Evolutionary conservation across 2,329 filamentous ascomycete genomes (phyloP).

Genomic region (Xylaria sp.): DNA sequence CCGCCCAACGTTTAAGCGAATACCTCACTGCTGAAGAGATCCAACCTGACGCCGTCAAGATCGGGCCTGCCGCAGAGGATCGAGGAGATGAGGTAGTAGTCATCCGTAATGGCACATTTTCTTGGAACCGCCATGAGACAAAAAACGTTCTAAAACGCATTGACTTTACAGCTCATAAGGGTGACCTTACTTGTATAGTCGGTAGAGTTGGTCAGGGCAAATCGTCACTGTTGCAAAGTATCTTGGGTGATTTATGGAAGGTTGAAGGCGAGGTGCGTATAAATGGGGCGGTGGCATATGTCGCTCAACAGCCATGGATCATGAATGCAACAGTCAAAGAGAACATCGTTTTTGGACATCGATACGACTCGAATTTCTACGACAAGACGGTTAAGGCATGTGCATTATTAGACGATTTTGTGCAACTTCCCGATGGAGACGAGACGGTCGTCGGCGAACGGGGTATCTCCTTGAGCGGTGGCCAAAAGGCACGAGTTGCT

Average conservation of each 20-base stretch:
- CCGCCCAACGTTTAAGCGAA: slow-evolving; percentile 83
- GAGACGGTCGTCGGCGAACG: slow-evolving; percentile 97
- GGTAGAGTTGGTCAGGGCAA: slow-evolving; percentile 96
- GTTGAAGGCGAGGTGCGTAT: slow-evolving; percentile 84
- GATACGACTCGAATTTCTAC: slow-evolving; percentile 94
- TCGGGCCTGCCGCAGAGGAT: slow-evolving; percentile 76
- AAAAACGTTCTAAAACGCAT: slow-evolving; percentile 82
- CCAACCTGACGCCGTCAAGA: slow-evolving; percentile 81
- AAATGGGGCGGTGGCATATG: slow-evolving; percentile 87
- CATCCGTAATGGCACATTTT: slow-evolving; percentile 88
- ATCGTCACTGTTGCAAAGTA: slow-evolving; percentile 87
- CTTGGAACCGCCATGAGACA: slow-evolving; percentile 88
- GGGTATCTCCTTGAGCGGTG: slow-evolving; percentile 94
- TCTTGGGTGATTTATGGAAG: slow-evolving; percentile 94
- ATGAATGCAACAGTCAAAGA: slow-evolving; percentile 98
- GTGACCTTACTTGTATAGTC: slow-evolving; percentile 91
- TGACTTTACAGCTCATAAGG: slow-evolving; percentile 89
- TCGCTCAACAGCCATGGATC: slow-evolving; percentile 93
- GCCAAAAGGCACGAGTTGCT: slow-evolving; percentile 93
- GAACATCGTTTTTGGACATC: slow-evolving; percentile 96
- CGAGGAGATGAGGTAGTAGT: slow-evolving; percentile 86
- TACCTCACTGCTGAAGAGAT: slow-evolving; percentile 92
- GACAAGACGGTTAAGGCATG: slow-evolving; percentile 92
- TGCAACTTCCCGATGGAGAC: slow-evolving; percentile 92
- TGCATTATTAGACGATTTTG: slow-evolving; percentile 89